Evolutionary conservation across 257 asterid genomes (phyloP), one percentile per base, ranked within the genome.

Genomic region (Hygrophila difformis): DNA sequence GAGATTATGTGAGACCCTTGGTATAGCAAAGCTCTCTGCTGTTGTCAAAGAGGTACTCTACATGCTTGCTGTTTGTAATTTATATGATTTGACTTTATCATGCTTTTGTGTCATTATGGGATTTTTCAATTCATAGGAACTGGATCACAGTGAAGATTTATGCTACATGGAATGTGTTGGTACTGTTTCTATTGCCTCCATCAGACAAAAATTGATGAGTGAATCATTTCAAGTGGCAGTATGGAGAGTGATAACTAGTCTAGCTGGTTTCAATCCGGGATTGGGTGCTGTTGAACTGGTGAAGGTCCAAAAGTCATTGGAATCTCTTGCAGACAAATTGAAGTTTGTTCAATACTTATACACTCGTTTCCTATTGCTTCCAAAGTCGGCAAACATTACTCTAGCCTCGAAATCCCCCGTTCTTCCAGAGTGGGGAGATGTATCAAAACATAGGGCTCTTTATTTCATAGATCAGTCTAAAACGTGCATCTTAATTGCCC

Each of bases 41-140:
- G 89, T 81, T 35, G 97, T 88, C 59, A 70, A 78, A 58, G 97
- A 88, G 97, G 97, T 88, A 77, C 12, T 43, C 2, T 57, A 44
- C 50, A 57, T 37, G 24, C 39, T 35, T 46, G 26, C 18, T 43
- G 46, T 54, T 29, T 38, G 2, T 4, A 44, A 47, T 35, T 52
- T 2, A 13, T 57, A 23, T 37, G 24, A 57, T 37, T 37, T 8
- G 26, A 34, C 39, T 33, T 4, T 9, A 33, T 33, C 10, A 5
- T 5, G 6, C 10, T 5, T 10, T 13, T 41, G 47, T 41, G 47
- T 34, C 44, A 49, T 10, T 31, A 21, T 55, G 57, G 53, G 28
- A 19, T 55, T 33, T 60, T 47, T 18, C 60, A 63, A 8, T 56
- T 36, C 66, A 53, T 60, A 88, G 97, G 94, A 81, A 69, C 61